Conservation (phyloP, 257 asterid genomes). For the Capsicum pubescens region DNA sequence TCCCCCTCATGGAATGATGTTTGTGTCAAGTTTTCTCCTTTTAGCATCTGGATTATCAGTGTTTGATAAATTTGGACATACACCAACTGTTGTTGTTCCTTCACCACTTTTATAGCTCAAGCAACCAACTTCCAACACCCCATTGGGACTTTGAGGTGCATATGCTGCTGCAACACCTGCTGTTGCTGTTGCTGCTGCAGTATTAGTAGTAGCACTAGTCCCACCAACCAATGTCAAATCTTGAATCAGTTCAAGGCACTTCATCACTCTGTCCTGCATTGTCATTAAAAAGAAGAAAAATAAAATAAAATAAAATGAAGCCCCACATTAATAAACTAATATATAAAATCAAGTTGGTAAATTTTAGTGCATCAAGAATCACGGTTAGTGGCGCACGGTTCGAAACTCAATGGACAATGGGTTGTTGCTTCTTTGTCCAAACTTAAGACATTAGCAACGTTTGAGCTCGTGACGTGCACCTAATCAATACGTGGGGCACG, state of each 20-base stretch:
- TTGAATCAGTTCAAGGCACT: constrained; percentile 62
- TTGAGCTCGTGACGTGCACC: not conserved
- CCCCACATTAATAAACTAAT: not conserved
- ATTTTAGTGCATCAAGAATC: not conserved
- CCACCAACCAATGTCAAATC: constrained; percentile 55
- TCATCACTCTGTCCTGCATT: constrained; percentile 68
- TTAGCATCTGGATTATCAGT: constrained; percentile 46
- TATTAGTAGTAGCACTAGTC: constrained; percentile 5
- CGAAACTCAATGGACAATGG: not conserved
- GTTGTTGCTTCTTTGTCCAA: not conserved
- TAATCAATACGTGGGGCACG: constrained; percentile 26
- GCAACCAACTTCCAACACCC: constrained; percentile 67
- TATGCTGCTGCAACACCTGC: constrained; percentile 29
- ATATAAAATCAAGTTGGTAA: not conserved
- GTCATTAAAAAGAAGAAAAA: not conserved
- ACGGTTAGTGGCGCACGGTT: constrained; percentile 33
- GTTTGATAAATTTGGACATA: constrained; percentile 51
- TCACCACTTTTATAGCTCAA: constrained; percentile 66
- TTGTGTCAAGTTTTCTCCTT: constrained; percentile 61
- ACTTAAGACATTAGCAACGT: not conserved
- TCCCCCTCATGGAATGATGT: constrained; percentile 16
- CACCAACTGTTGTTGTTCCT: constrained; percentile 40
- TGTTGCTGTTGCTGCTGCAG: constrained; percentile 12
- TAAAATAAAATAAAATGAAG: not conserved
- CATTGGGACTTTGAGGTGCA: constrained; percentile 62